A percentile compares a stretch with the other conserved stretches of the same genome.
Evolutionary conservation across 345 rosid genomes (phyloP).

Genomic region (Laguncularia racemosa): DNA sequence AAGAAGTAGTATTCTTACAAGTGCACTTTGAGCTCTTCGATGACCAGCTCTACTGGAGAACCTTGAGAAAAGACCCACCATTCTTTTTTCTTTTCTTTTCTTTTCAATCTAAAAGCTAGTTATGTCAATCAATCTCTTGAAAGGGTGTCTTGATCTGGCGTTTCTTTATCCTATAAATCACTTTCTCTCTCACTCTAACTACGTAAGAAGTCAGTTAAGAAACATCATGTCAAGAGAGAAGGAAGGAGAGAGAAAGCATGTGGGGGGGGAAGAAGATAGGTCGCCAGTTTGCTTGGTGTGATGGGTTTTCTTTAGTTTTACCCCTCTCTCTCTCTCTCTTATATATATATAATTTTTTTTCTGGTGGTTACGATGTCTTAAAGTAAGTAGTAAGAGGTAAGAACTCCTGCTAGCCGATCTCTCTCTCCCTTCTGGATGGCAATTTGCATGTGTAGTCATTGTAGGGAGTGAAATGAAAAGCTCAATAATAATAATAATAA

Average conservation of each 20-base stretch:
- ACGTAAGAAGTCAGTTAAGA: not conserved
- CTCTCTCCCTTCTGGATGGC: too few relatives aligned
- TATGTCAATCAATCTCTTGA: not conserved
- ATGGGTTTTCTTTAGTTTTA: slow-evolving; percentile 32
- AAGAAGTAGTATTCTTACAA: slow-evolving; percentile 37
- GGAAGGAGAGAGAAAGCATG: not conserved
- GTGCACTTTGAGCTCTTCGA: slow-evolving; percentile 79
- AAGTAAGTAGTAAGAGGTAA: too few relatives aligned
- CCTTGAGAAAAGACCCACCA: slow-evolving; percentile 94
- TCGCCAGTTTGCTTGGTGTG: slow-evolving; percentile 22
- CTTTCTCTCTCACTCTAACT: not conserved
- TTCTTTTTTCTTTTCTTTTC: slow-evolving; percentile 14
- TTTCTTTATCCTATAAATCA: slow-evolving; percentile 3
- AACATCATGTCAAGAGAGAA: not conserved
- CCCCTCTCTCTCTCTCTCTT: not conserved
- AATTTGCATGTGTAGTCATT: too few relatives aligned
- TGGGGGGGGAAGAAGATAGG: slow-evolving; percentile 6
- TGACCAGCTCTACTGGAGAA: slow-evolving; percentile 66
- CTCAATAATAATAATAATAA: too few relatives aligned
- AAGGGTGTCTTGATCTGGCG: slow-evolving; percentile 13
- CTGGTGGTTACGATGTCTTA: too few relatives aligned
- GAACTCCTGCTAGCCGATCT: too few relatives aligned
- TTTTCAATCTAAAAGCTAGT: not conserved
- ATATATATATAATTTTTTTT: too few relatives aligned
- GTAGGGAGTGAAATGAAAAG: too few relatives aligned